A percentile compares a stretch with the other conserved stretches of the same genome.
Evolutionary conservation across 495 filamentous ascomycete species (phyloP).

Genomic region (Penicillium cinerascens): DNA sequence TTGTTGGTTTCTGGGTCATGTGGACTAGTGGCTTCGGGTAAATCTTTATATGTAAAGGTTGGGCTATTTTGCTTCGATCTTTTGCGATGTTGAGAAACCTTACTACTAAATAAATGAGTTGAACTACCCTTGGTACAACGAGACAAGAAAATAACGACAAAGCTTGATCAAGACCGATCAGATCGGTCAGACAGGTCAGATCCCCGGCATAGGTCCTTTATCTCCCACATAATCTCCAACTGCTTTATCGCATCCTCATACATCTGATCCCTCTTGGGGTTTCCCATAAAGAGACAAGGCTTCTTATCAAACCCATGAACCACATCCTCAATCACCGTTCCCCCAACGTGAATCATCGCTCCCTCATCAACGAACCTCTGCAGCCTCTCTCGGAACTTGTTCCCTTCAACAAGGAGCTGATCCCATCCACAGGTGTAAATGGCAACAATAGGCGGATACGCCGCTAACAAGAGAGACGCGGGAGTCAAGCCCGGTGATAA

Average conservation of each 20-base stretch:
- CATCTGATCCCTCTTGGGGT: slow-evolving; percentile 14
- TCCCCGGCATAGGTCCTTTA: not conserved
- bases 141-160: too few relatives aligned
- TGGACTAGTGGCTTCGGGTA: not conserved
- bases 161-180: not conserved
- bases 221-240: slow-evolving; percentile 20
- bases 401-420: slow-evolving; percentile 24
- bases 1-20: not conserved
- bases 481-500: slow-evolving; percentile 20
- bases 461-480: slow-evolving; percentile 3
- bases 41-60: not conserved
- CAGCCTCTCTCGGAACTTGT: slow-evolving; percentile 20
- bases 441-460: slow-evolving; percentile 14
- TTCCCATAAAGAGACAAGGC: slow-evolving; percentile 17
- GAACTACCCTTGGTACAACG: too few relatives aligned
- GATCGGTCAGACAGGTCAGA: not conserved
- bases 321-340: slow-evolving; percentile 17
- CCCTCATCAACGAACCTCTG: slow-evolving; percentile 8
- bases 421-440: slow-evolving; percentile 29
- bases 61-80: too few relatives aligned
- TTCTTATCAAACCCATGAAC: slow-evolving; percentile 30
- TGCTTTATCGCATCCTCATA: slow-evolving; percentile 20
- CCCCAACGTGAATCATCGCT: slow-evolving; percentile 11
- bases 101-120: too few relatives aligned
- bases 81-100: too few relatives aligned